Percentiles rank a stretch among this genome's conserved stretches.
Conservation (phyloP, 768 basidiomycete genomes). For the Phanerochaete carnosa region DNA sequence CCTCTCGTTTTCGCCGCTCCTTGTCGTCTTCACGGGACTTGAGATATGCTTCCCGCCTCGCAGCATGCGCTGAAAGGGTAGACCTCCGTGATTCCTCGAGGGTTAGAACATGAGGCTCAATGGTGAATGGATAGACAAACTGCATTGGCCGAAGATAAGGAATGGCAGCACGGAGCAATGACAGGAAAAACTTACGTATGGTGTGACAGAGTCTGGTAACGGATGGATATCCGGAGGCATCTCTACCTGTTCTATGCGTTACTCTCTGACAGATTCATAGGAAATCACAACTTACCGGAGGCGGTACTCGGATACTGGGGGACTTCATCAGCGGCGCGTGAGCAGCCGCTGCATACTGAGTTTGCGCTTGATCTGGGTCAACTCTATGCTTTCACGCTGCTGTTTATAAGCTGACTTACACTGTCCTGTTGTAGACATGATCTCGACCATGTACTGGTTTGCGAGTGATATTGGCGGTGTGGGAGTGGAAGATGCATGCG, state of each 20-base stretch:
- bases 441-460: not conserved
- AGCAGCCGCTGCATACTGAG: slow-evolving; percentile 73
- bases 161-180: not conserved
- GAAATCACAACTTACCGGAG: slow-evolving; percentile 44
- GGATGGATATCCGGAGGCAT: slow-evolving; percentile 93
- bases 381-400: not conserved
- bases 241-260: slow-evolving; percentile 81
- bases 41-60: slow-evolving; percentile 70
- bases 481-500: not conserved
- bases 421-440: not conserved
- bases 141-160: slow-evolving; percentile 28
- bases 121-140: slow-evolving; percentile 96
- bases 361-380: slow-evolving; percentile 16
- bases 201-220: slow-evolving; percentile 82
- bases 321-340: slow-evolving; percentile 88
- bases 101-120: slow-evolving; percentile 81
- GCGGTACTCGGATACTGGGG: slow-evolving; percentile 84
- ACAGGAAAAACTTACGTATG: slow-evolving; percentile 60
- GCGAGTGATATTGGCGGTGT: not conserved
- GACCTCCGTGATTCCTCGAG: slow-evolving; percentile 70
- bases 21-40: slow-evolving; percentile 75
- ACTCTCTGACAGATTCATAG: not conserved
- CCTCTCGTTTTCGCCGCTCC: slow-evolving; percentile 57
- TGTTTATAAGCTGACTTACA: not conserved
- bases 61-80: slow-evolving; percentile 60